Evolutionary conservation across 2,329 filamentous ascomycete species (phyloP), one percentile per base, ranked within the genome.

Genomic region (Dactylonectria estremocensis): DNA sequence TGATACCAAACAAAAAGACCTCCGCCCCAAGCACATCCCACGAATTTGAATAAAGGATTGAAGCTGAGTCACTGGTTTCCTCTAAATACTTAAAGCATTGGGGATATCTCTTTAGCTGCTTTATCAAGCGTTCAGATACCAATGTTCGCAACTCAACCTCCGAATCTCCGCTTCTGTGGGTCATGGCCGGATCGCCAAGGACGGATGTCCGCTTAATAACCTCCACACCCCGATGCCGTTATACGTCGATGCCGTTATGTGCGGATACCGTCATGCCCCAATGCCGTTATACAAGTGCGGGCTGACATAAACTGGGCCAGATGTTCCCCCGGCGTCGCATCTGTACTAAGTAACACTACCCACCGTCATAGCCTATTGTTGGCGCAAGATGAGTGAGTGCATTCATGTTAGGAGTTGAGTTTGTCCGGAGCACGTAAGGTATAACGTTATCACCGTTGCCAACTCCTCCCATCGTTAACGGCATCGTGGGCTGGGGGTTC

Each of bases 211-310:
- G 50, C 50, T 53, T 53, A 53, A 13, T 18, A 40, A 56, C 54
- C 24, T 20, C 54, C 35, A 35, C 7, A 16, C 13, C n/a, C 53
- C 35, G 18, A 24, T 56, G 53, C 33, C 33, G 53, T 56, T 40
- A 56, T 40, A n/a, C 18, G 50, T 28, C 18, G 16, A 22, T 55
- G 52, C n/a, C 31, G 52, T 55, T 37, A 55, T 37, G n/a, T n/a
- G n/a, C n/a, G n/a, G 18, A 24, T 56, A 35, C 33, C 33, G 53
- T 56, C 24, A 56, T 40, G 31, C 18, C 28, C 50, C 18, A 7
- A 22, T 55, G 52, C n/a, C 31, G 52, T 55, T 37, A 55, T 37
- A 18, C 18, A 18, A 14, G 6, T 20, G 35, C 20, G 40, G 35
- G 14, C 20, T 45, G 14, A 28, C 20, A 31, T 16, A 13, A 5